Conservation (phyloP, 257 asterid species). For the Ilex aquifolium region DNA sequence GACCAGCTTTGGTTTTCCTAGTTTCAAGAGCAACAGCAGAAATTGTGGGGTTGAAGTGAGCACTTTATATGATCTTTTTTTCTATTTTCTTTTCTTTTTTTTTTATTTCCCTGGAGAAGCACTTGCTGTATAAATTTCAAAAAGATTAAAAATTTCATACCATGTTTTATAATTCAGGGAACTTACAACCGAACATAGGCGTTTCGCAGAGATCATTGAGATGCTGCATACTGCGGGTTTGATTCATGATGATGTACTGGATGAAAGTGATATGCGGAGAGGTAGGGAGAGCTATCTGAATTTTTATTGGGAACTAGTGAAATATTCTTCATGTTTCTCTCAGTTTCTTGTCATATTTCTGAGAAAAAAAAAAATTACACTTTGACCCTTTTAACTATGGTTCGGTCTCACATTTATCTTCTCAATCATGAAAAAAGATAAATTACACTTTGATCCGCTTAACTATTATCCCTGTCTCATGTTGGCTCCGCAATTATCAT, state of each 20-base stretch:
- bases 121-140: constrained; percentile 1
- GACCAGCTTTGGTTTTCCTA: constrained; percentile 90
- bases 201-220: constrained; percentile 95
- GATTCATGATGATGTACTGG: constrained; percentile 92
- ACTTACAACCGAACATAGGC: constrained; percentile 75
- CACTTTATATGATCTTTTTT: background rate
- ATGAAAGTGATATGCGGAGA: constrained; percentile 92
- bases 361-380: too few relatives aligned
- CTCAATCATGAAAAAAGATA: too few relatives aligned
- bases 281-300: constrained; percentile 33
- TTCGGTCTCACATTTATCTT: too few relatives aligned
- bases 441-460: too few relatives aligned
- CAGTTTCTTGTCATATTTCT: too few relatives aligned
- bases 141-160: constrained; percentile 2
- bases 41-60: constrained; percentile 72
- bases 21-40: constrained; percentile 91
- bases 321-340: background rate
- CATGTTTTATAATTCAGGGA: constrained; percentile 45
- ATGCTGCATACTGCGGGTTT: constrained; percentile 98
- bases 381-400: too few relatives aligned
- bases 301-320: background rate
- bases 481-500: too few relatives aligned
- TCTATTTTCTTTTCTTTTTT: constrained; percentile 6
- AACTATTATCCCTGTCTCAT: too few relatives aligned
- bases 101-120: too few relatives aligned